These are phyloP conservation scores for Tolypocladium tropicale DNA, from an alignment of 2,329 filamentous ascomycete genomes.

Conservation along the genomic window DNA sequence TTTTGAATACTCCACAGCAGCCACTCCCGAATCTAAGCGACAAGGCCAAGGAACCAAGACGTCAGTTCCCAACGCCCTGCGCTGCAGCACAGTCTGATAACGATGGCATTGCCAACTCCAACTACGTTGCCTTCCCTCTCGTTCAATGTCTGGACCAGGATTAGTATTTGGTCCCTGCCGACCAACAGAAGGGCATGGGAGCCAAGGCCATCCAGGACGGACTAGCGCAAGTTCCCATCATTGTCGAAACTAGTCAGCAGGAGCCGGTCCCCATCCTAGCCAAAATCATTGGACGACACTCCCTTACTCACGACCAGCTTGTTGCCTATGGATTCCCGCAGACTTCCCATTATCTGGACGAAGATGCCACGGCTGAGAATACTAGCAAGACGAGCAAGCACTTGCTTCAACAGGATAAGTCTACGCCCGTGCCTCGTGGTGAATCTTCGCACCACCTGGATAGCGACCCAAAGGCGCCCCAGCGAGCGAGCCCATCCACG, in stretches of 20 bases:
- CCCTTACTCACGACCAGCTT: slow-evolving; percentile 5
- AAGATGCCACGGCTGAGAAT: slow-evolving; percentile 1
- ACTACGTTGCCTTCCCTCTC: slow-evolving; percentile 1
- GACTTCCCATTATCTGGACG: slow-evolving; percentile 3
- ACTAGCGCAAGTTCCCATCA: background rate
- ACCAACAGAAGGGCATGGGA: background rate
- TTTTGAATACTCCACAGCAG: slow-evolving; percentile 3
- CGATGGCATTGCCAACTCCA: background rate
- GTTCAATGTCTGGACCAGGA: slow-evolving; percentile 6
- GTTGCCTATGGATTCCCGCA: background rate
- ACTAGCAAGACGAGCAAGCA: slow-evolving; percentile 1
- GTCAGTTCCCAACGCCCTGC: background rate
- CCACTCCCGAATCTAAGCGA: background rate
- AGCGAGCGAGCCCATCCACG: background rate
- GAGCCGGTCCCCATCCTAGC: slow-evolving; percentile 1
- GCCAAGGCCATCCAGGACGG: background rate
- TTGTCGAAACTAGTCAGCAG: background rate
- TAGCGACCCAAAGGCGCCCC: slow-evolving; percentile 2
- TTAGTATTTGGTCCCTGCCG: slow-evolving; percentile 8
- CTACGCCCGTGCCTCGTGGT: background rate
- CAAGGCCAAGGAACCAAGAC: background rate
- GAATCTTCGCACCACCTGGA: slow-evolving; percentile 4
- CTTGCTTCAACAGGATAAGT: slow-evolving; percentile 4
- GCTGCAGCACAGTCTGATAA: background rate
- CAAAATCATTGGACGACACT: slow-evolving; percentile 2